A percentile compares a stretch with the other conserved stretches of the same genome.
These are phyloP conservation scores for Haematococcus sp. DNA, from an alignment of 139 green algal species.

Conservation along the genomic window DNA sequence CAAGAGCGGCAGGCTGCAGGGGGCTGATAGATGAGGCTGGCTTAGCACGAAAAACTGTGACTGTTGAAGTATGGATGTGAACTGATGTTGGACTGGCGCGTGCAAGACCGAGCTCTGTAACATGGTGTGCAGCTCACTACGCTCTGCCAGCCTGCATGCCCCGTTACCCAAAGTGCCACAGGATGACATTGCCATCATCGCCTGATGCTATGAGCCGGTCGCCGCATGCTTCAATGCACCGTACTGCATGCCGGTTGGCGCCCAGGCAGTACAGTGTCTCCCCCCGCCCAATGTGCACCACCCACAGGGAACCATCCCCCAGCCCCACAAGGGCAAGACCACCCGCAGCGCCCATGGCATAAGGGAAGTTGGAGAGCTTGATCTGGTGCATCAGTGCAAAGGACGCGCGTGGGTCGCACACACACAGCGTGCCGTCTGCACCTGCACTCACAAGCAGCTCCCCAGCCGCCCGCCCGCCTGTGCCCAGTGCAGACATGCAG, in stretches of 20 bases:
- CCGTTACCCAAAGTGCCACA: constrained; percentile 40
- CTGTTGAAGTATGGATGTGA: no score
- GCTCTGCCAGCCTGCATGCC: no score
- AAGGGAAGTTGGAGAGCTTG: constrained; percentile 71
- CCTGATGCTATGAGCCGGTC: constrained; percentile 36
- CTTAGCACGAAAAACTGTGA: no score
- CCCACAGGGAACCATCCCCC: constrained; percentile 16
- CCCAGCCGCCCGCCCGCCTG: constrained; percentile 19
- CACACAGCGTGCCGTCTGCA: constrained; percentile 47
- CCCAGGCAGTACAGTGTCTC: constrained; percentile 47
- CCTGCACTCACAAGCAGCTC: constrained; percentile 51
- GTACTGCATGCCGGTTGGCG: constrained; percentile 52
- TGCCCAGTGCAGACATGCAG: not conserved
- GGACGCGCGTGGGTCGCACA: constrained; percentile 39
- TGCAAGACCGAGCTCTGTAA: no score
- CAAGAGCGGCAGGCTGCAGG: no score
- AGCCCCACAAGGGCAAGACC: constrained; percentile 17
- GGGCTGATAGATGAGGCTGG: no score
- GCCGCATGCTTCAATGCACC: constrained; percentile 37
- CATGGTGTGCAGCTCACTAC: no score
- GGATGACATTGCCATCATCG: constrained; percentile 55
- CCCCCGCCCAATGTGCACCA: constrained; percentile 13
- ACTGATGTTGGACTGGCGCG: no score
- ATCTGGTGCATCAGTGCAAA: constrained; percentile 26
- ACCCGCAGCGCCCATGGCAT: constrained; percentile 52